Evolutionary conservation across 805 yeast species (phyloP), one percentile per base, ranked within the genome.

Genomic region (Phaffomyces thermotolerans): DNA sequence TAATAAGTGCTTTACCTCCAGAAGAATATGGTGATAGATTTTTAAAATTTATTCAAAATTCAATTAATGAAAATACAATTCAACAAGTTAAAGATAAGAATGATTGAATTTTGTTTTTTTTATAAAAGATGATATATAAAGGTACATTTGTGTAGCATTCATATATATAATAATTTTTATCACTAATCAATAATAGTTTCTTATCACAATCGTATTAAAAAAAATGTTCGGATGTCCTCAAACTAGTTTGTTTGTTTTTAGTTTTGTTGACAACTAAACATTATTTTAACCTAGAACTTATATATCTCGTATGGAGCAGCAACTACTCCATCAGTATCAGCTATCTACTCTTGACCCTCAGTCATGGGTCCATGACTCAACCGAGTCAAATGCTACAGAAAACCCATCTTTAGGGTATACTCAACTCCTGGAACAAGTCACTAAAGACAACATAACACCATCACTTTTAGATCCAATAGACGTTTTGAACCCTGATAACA

Each of bases 1-100:
- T 81, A 4, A 80, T 95, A 3, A 85, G 95, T 52, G 95, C 99
- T 0, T 71, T 93, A 12, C 98, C 99, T 0, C 90, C 98, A 0
- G 56, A 57, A 6, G 98, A 90, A 54, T 93, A 93, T 57, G 97
- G 96, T 8, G 82, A 83, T 44, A 72, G 99, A 54, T 90, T 93
- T 59, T 68, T 82, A 46, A 68, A 71, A 17, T 93, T 93, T 59
- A 79, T 93, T n/a, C 59, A 57, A 30, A 50, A 57, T 17, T 66
- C 72, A 6, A 56, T 67, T 20, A 64, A 63, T 45, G 54, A 54
- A 39, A 56, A 54, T 36, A 54, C 46, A 3, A 34, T 52, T 3
- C 36, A 25, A 12, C 41, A 45, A 18, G 22, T 33, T 5, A 33
- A 33, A 33, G 20, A 31, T 31, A 31, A 33, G 10, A 33, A 17